A percentile compares a stretch with the other conserved stretches of the same genome.
phyloP scores from a whole-genome alignment of 2,329 filamentous ascomycete genomes.

The Botrytis galanthina region DNA sequence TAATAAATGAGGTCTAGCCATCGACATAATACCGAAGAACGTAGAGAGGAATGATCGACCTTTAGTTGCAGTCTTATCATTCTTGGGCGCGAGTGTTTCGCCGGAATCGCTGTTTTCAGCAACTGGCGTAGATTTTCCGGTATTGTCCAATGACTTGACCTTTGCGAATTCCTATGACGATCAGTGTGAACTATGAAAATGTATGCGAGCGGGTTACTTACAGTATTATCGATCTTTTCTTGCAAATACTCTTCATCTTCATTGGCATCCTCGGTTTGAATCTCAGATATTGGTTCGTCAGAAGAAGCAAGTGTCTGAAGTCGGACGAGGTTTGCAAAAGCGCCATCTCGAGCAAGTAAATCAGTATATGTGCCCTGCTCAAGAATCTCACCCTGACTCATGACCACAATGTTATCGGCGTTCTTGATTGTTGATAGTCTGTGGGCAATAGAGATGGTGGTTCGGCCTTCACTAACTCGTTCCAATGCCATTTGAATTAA shows the following conservation, averaged over 20 bases:
- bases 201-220: neutral
- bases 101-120: neutral
- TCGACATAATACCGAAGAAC: slow-evolving; percentile 12
- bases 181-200: neutral
- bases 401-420: slow-evolving; percentile 79
- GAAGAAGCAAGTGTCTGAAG: slow-evolving; percentile 3
- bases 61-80: neutral
- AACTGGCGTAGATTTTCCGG: neutral
- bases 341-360: slow-evolving; percentile 60
- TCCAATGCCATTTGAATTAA: slow-evolving; percentile 84
- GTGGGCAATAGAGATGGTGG: slow-evolving; percentile 90
- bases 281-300: slow-evolving; percentile 8
- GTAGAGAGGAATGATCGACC: slow-evolving; percentile 6
- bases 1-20: slow-evolving; percentile 14
- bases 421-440: slow-evolving; percentile 87
- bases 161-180: neutral
- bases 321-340: slow-evolving; percentile 29
- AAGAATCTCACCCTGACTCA: slow-evolving; percentile 70
- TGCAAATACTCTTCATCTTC: slow-evolving; percentile 9
- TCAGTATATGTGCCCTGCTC: slow-evolving; percentile 73
- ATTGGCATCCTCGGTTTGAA: neutral
- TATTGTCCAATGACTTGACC: neutral
- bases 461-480: slow-evolving; percentile 78
- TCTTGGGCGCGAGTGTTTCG: neutral
- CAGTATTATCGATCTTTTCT: neutral